Evolutionary conservation across 1,284 basidiomycete genomes (phyloP), one percentile per base, ranked within the genome.

Genomic region (Rhodotorula sp.): DNA sequence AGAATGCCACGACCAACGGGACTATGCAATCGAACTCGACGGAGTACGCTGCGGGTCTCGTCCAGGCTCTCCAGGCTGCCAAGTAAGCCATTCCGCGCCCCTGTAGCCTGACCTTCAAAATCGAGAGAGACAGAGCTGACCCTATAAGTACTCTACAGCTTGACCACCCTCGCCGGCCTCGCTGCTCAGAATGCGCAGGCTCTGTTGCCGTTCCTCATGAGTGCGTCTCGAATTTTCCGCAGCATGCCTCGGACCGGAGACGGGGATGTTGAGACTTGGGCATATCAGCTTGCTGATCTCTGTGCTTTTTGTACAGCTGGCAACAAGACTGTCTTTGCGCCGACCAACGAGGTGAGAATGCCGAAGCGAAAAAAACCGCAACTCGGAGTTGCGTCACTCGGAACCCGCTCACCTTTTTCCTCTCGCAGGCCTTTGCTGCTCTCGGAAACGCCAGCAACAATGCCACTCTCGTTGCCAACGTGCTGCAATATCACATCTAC

Each of bases 401-500:
- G 38, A 43, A 43, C 38, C 38, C 15, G 45, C 59, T 48, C 15
- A 26, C 8, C 45, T 7, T 48, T 23, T 48, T 19, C n/a, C 15
- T 48, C 26, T 18, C 26, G 18, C 47, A 60, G 47, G 75, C 75
- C 10, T 69, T 76, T 38, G 61, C 70, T 2, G 38, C 55, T 18
- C 68, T 76, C 2, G 58, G 66, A 48, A 61, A 69, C 56, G 67
- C 69, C 6, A 67, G 65, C 23, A 49, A 63, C 47, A 58, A 74
- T 60, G 43, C 66, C n/a, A 34, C 56, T 31, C 62, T 69, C 66
- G 67, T 76, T n/a, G 66, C 63, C 18, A 28, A 66, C 8, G 62
- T 67, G 12, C 60, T 76, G 61, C 21, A 57, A 38, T 76, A 76
- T 68, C 75, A 76, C 62, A 62, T 76, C 64, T 72, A 69, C 61